Conservation (phyloP, 2,329 filamentous ascomycete species). For the Ceratocystis eucalypticola region DNA sequence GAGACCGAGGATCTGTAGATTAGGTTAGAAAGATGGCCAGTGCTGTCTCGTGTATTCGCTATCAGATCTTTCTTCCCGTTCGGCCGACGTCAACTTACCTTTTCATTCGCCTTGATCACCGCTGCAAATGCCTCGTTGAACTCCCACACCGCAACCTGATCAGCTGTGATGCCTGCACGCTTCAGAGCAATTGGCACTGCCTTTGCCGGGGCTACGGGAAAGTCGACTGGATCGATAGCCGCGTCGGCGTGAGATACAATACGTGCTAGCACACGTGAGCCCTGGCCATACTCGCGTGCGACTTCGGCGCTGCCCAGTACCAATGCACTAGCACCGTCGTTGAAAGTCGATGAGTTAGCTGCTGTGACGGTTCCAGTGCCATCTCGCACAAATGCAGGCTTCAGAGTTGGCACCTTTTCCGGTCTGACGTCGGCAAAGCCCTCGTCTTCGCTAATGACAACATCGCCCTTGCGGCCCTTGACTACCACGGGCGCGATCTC, state of each 20-base stretch:
- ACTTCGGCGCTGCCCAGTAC: conserved; percentile 71
- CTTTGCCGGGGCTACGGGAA: conserved; percentile 82
- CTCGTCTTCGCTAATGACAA: conserved; percentile 68
- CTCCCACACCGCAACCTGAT: conserved; percentile 90
- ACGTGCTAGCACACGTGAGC: conserved; percentile 71
- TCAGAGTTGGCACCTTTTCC: conserved; percentile 73
- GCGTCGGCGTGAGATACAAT: conserved; percentile 82
- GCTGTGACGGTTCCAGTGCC: conserved; percentile 85
- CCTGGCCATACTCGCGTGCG: conserved; percentile 63
- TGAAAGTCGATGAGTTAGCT: conserved; percentile 85
- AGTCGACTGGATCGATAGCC: conserved; percentile 81
- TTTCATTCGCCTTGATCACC: conserved; percentile 87
- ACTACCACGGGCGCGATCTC: conserved; percentile 84
- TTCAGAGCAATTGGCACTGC: conserved; percentile 82
- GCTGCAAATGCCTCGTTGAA: conserved; percentile 98
- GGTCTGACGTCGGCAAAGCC: conserved; percentile 76
- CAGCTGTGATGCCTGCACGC: conserved; percentile 77
- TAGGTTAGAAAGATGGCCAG: background rate
- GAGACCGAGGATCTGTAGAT: conserved; percentile 57
- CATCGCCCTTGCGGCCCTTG: conserved; percentile 70
- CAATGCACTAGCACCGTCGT: conserved; percentile 84
- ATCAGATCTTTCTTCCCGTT: background rate
- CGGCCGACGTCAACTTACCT: conserved; percentile 36
- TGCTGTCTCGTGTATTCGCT: background rate
- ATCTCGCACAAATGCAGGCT: conserved; percentile 79